Percentiles rank a stretch among this genome's conserved stretches.
Evolutionary conservation across 352 stramenopile species (phyloP).

Genomic region (Blastocystis sp.): DNA sequence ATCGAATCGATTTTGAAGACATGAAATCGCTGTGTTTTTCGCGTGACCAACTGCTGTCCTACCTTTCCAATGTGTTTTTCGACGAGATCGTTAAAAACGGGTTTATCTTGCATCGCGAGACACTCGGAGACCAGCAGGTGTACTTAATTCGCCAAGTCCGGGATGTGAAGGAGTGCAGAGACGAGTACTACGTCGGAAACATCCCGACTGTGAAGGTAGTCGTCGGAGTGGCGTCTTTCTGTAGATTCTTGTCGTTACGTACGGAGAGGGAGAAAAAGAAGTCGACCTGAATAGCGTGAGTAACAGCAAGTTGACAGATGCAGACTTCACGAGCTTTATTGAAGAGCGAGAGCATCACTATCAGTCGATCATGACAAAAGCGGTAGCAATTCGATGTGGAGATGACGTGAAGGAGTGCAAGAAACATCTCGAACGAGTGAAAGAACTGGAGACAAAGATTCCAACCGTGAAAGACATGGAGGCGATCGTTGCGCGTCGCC

Average conservation of each 20-base stretch:
- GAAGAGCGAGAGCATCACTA: conserved; percentile 21
- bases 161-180: conserved; percentile 6
- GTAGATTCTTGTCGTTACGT: conserved; percentile 28
- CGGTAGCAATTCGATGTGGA: not conserved
- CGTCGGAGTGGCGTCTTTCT: not conserved
- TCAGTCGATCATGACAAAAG: conserved; percentile 37
- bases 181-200: not conserved
- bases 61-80: conserved; percentile 26
- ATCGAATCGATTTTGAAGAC: conserved; percentile 38
- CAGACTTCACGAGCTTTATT: conserved; percentile 10
- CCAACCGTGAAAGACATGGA: conserved; percentile 41
- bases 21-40: conserved; percentile 9
- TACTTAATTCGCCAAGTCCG: conserved; percentile 45
- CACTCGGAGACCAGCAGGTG: not conserved
- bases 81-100: conserved; percentile 40
- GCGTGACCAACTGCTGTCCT: conserved; percentile 1
- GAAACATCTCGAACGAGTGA: conserved; percentile 7
- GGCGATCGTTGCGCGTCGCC: not conserved
- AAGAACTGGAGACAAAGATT: conserved; percentile 50
- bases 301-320: conserved; percentile 13
- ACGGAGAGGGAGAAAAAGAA: conserved; percentile 26
- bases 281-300: conserved; percentile 12
- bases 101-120: conserved; percentile 40
- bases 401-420: conserved; percentile 10
- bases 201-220: not conserved